These are phyloP conservation scores for Stylosanthes scabra DNA, from an alignment of 331 rosid genomes.

Conservation along the genomic window DNA sequence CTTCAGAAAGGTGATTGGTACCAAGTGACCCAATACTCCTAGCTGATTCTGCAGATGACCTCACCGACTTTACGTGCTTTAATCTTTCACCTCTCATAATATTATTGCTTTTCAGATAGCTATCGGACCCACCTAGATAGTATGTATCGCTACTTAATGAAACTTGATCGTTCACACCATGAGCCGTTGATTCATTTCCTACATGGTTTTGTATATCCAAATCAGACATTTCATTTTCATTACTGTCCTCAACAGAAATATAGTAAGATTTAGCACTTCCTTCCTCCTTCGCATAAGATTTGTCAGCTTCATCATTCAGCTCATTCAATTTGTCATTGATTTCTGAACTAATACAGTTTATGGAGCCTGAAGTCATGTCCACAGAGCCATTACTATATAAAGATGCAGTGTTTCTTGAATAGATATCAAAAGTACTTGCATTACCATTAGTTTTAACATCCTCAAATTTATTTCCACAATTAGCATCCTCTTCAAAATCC, in stretches of 20 bases:
- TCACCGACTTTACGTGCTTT: conserved; percentile 81
- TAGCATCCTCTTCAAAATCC: conserved; percentile 37
- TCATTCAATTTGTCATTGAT: conserved; percentile 40
- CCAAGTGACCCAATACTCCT: conserved; percentile 52
- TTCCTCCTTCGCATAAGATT: conserved; percentile 45
- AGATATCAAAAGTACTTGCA: conserved; percentile 23
- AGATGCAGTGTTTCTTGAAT: conserved; percentile 36
- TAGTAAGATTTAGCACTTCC: conserved; percentile 36
- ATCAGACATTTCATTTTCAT: conserved; percentile 40
- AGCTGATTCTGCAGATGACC: conserved; percentile 65
- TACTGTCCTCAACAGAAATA: conserved; percentile 44
- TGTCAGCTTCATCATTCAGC: conserved; percentile 41
- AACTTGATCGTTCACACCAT: conserved; percentile 46
- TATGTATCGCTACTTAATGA: conserved; percentile 36
- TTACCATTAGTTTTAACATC: conserved; percentile 37
- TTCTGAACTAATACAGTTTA: conserved; percentile 31
- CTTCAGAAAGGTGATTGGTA: conserved; percentile 51
- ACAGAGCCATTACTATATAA: conserved; percentile 16
- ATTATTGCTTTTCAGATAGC: conserved; percentile 46
- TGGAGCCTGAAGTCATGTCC: conserved; percentile 37
- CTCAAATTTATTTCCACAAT: conserved; percentile 28
- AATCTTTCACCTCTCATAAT: conserved; percentile 54
- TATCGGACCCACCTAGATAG: conserved; percentile 39
- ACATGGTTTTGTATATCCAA: conserved; percentile 42
- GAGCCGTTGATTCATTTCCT: conserved; percentile 51